Evolutionary conservation across 306 rosid species (phyloP), one percentile per base, ranked within the genome.

Genomic region (Vicia sativa): DNA sequence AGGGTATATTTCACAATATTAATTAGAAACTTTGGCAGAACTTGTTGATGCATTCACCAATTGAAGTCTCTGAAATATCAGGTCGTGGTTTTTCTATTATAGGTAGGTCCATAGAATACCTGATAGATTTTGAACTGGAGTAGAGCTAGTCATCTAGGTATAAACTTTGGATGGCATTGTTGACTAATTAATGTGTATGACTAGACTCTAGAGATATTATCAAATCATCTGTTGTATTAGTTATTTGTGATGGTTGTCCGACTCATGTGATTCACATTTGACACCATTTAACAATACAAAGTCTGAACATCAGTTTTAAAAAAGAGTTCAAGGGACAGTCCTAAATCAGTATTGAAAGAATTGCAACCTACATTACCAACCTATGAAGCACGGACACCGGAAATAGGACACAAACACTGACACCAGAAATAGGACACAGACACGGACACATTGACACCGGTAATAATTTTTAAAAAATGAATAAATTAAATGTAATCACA

Each of bases 1-100:
- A 63, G n/a, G n/a, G 54, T 54, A n/a, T 53, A 18, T 73, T 67
- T 64, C 59, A 61, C 49, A 11, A 19, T 41, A 41, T 73, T 68
- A 25, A 53, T 21, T 44, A 71, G 52, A 66, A 65, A 35, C 71
- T 37, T 68, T 11, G 45, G 14, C 55, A 13, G 72, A 75, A 62
- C 12, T 60, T 7, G 46, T 75, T 52, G 45, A 70, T 64, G 37
- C 46, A 31, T 70, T 72, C n/a, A n/a, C n/a, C n/a, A n/a, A n/a
- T n/a, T n/a, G n/a, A n/a, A n/a, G n/a, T n/a, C n/a, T n/a, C n/a
- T n/a, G n/a, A n/a, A n/a, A n/a, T n/a, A n/a, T n/a, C n/a, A n/a
- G n/a, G n/a, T n/a, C n/a, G 1, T 41, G 71, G 26, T 16, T 65
- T 64, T 31, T 44, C 10, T 52, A 42, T 58, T 42, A 49, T 18